Percentiles rank a stretch among this genome's conserved stretches.
Conservation (phyloP, 75 land plant species). For the Pinus albicaulis region DNA sequence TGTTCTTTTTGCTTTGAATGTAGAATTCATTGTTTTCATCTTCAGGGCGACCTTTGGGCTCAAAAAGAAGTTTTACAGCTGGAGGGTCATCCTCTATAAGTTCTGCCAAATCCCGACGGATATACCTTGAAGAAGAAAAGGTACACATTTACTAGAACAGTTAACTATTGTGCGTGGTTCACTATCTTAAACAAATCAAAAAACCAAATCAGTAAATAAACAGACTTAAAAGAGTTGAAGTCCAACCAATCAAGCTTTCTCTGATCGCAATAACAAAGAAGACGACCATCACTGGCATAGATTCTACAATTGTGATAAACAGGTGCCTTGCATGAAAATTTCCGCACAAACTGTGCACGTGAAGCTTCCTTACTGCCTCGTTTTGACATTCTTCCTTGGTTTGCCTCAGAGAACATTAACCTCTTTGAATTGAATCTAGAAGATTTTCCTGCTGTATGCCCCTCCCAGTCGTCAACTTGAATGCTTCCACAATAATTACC, state of each 20-base stretch:
- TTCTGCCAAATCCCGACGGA: constrained; percentile 79
- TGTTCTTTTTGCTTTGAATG: constrained; percentile 89
- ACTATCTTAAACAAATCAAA: neutral
- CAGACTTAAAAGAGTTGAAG: neutral
- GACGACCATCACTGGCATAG: constrained; percentile 95
- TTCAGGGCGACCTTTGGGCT: constrained; percentile 99
- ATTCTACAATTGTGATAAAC: constrained; percentile 98
- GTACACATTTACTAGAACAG: neutral
- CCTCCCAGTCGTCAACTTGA: neutral
- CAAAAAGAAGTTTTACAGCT: constrained; percentile 91
- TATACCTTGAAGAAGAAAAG: constrained; percentile 56
- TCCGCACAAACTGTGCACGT: constrained; percentile 74
- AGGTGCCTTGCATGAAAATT: constrained; percentile 98
- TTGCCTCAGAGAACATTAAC: constrained; percentile 16
- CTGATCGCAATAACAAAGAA: constrained; percentile 94
- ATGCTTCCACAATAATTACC: neutral
- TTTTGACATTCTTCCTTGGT: constrained; percentile 22
- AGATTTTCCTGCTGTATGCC: neutral
- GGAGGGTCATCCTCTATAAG: constrained; percentile 83
- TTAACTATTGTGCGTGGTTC: neutral
- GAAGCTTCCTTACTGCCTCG: constrained; percentile 49
- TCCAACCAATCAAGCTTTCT: constrained; percentile 93
- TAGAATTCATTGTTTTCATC: constrained; percentile 98
- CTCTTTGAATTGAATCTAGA: neutral
- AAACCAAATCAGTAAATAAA: neutral